These are phyloP conservation scores for Boletus vermiculosoides DNA, from an alignment of 768 basidiomycete species.

Conservation along the genomic window DNA sequence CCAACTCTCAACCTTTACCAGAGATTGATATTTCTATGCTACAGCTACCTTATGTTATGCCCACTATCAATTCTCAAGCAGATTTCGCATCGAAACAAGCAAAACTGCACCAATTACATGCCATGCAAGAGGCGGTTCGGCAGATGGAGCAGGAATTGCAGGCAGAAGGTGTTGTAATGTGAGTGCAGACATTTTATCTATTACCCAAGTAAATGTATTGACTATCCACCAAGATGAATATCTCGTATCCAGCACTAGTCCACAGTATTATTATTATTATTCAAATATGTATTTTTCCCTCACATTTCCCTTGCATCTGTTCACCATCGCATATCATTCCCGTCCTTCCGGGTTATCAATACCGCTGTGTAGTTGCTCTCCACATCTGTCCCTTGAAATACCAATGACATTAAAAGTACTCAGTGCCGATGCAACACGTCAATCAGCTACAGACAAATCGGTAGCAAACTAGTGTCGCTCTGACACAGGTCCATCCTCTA, in stretches of 20 bases:
- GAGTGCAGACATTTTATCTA: background rate
- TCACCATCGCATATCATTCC: background rate
- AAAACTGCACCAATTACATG: constrained; percentile 22
- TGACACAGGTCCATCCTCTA: constrained; percentile 67
- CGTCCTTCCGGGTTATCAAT: background rate
- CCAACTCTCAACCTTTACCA: constrained; percentile 8
- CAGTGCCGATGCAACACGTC: background rate
- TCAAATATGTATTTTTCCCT: constrained; percentile 12
- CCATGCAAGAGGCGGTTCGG: constrained; percentile 36
- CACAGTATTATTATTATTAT: constrained; percentile 26
- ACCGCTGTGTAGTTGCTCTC: background rate
- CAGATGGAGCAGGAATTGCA: constrained; percentile 35
- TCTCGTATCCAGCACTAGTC: background rate
- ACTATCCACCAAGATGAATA: constrained; percentile 9
- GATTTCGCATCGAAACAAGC: constrained; percentile 10
- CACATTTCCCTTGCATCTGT: background rate
- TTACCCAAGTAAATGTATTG: background rate
- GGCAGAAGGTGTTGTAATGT: constrained; percentile 18
- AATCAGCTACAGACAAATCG: background rate
- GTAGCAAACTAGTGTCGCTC: constrained; percentile 50
- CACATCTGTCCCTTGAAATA: background rate
- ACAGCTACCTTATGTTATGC: constrained; percentile 16
- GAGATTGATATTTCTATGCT: constrained; percentile 28
- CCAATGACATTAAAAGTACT: background rate
- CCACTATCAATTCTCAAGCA: background rate